phyloP scores from a whole-genome alignment of 306 rosid genomes.

The Benincasa hispida region DNA sequence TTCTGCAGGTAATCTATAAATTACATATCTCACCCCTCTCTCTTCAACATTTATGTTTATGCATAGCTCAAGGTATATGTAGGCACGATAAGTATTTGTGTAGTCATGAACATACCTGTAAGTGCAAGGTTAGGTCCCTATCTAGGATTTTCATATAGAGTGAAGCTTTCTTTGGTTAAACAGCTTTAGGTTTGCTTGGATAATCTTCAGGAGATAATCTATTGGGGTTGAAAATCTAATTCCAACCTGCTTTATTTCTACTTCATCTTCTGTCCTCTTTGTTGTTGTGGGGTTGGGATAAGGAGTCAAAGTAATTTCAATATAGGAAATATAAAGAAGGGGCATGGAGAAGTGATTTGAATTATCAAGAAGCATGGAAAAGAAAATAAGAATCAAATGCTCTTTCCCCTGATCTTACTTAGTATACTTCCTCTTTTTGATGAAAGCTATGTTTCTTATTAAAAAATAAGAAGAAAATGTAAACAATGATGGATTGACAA shows the following conservation, averaged over 20 bases:
- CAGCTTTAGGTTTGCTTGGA: neutral
- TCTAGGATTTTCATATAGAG: neutral
- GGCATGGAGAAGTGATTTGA: neutral
- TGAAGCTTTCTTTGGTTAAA: neutral
- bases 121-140: neutral
- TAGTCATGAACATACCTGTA: neutral
- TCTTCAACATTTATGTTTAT: neutral
- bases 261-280: neutral
- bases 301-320: neutral
- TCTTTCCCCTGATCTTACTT: neutral
- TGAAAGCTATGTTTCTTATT: neutral
- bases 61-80: neutral
- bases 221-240: neutral
- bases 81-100: neutral
- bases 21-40: neutral
- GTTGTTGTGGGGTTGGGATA: neutral
- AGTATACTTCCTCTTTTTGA: neutral
- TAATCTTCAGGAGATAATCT: neutral
- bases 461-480: neutral
- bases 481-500: neutral
- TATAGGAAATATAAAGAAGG: neutral
- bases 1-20: slow-evolving; percentile 10
- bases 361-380: neutral
- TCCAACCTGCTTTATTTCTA: neutral
- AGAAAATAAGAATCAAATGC: neutral